These are phyloP conservation scores for Metarhizium rileyi DNA, from an alignment of 2,329 filamentous ascomycete genomes.

Conservation along the genomic window DNA sequence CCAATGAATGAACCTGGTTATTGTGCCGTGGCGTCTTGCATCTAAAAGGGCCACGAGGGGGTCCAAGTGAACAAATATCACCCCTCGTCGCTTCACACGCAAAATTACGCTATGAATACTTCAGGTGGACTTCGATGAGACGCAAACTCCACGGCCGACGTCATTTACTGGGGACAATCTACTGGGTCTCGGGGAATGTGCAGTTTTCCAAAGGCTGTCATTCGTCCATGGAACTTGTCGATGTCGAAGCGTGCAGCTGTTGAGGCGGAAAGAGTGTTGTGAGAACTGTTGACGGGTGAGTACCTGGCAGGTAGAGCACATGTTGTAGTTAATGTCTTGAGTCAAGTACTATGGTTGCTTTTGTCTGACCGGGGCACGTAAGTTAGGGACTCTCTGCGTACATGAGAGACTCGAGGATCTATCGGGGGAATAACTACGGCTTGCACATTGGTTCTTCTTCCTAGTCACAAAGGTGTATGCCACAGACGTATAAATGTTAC, in stretches of 20 bases:
- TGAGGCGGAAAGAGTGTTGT: not conserved
- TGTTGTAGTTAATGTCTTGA: no score
- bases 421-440: no score
- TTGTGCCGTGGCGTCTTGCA: not conserved
- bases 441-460: no score
- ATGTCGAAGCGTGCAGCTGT: not conserved
- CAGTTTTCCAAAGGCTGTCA: not conserved
- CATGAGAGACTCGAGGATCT: no score
- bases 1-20: not conserved
- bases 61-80: not conserved
- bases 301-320: no score
- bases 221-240: not conserved
- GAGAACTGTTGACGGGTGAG: no score
- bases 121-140: not conserved
- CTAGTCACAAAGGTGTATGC: no score
- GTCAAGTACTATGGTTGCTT: no score
- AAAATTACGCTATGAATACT: constrained; percentile 1
- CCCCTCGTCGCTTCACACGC: not conserved
- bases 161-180: constrained; percentile 3
- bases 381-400: no score
- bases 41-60: not conserved
- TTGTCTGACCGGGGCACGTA: no score
- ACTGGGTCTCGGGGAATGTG: not conserved
- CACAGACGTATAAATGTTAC: no score
- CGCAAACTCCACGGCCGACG: constrained; percentile 1